Base-by-base conservation (phyloP, 2,329 filamentous ascomycete genomes). In the Sporothrix globosa region DNA sequence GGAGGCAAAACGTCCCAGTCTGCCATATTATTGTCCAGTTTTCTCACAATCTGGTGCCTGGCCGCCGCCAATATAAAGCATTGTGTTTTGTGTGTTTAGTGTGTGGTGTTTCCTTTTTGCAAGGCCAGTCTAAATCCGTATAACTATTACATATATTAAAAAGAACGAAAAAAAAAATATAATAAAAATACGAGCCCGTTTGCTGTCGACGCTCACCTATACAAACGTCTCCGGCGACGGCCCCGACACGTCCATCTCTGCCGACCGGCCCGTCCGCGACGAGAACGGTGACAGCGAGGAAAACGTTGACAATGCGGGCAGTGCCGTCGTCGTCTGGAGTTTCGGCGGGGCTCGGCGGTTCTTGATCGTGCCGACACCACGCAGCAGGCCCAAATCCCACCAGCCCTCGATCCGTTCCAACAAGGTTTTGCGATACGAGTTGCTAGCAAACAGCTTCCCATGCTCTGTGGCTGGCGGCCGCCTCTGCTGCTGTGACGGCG, bases 381-480 rank as follows among this genome's bases (percentile, higher is more conserved):
- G 72, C 69, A 86, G 73, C 69, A 86, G 75, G 4, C 81, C 83
- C 69, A 86, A 76, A 76, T 86, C 84, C 84, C 85, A 87, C 84
- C 84, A 87, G 5, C 84, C 85, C 54, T 86, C 84, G 39, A 86
- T 79, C 24, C 81, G 77, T 52, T 82, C 79, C 72, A 85, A 77
- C 27, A 87, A 76, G 0, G 84, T 86, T 78, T 78, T 84, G 9
- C 83, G 79, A 74, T 79, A 81, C 41, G 80, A 14, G 19, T 7
- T 17, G n/a, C 11, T 24, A n/a, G 14, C 41, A 13, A 13, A 14
- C 41, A 44, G 11, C 41, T 11, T 13, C 10, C 3, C 41, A 44
- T 34, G 34, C 5, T 34, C 34, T 34, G 34, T 5, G 34, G 34
- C 34, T 1, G 34, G 5, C 2, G 34, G 34, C 34, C 5, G 34